Percentiles rank a stretch among this genome's conserved stretches.
Evolutionary conservation across 2,329 filamentous ascomycete species (phyloP).

Genomic region (Colletotrichum somersetense): DNA sequence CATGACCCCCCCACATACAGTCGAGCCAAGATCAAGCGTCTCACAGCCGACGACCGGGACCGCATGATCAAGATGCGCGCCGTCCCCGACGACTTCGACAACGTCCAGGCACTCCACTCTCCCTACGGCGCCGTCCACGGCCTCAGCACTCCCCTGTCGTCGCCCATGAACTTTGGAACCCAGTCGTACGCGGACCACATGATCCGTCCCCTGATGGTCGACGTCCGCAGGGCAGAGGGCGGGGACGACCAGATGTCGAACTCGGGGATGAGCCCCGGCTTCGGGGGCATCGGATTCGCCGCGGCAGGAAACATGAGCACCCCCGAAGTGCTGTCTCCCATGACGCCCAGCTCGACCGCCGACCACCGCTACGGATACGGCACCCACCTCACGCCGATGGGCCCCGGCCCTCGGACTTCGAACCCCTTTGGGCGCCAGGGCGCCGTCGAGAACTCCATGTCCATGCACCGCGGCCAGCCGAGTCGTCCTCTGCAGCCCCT

Average conservation of each 20-base stretch:
- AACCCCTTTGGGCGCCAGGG: conserved; percentile 66
- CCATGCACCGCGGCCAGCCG: conserved; percentile 59
- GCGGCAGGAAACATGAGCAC: conserved; percentile 63
- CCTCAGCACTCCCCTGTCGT: conserved; percentile 61
- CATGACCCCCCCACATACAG: conserved; percentile 52
- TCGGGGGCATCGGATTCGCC: conserved; percentile 75
- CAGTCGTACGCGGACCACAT: conserved; percentile 70
- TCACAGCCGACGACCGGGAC: conserved; percentile 77
- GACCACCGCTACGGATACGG: conserved; percentile 67
- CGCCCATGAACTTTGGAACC: conserved; percentile 62
- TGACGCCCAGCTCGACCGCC: conserved; percentile 56
- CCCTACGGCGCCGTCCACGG: conserved; percentile 73
- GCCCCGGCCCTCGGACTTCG: conserved; percentile 61
- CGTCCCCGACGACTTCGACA: conserved; percentile 78
- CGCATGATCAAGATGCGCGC: conserved; percentile 80
- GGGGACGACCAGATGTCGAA: conserved; percentile 76
- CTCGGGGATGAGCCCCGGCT: conserved; percentile 75
- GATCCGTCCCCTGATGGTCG: conserved; percentile 76
- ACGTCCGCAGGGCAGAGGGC: conserved; percentile 71
- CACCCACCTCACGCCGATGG: conserved; percentile 62
- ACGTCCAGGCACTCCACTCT: conserved; percentile 76
- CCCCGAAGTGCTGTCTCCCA: conserved; percentile 68
- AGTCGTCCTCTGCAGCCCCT: conserved; percentile 69
- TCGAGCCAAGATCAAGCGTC: conserved; percentile 78
- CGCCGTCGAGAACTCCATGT: conserved; percentile 55